Percentiles rank a stretch among this genome's conserved stretches.
These are phyloP conservation scores for Neofusicoccum parvum DNA, from an alignment of 2,329 filamentous ascomycete genomes.

Conservation along the genomic window DNA sequence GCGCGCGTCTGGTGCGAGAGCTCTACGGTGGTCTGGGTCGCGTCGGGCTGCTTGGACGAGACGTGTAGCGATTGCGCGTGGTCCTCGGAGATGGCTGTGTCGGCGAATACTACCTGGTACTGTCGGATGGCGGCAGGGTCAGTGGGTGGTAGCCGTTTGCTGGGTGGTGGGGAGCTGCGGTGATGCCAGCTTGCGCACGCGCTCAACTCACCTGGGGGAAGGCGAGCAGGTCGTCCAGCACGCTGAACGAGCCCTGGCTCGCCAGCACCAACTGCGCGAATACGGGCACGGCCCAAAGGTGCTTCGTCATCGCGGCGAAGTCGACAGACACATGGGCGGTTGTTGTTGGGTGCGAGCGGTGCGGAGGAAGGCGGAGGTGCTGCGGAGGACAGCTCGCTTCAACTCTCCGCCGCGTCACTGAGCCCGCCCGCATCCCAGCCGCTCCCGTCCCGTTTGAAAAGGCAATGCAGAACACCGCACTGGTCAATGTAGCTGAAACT, in stretches of 20 bases:
- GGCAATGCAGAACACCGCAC: not conserved
- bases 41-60: not conserved
- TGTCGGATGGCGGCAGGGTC: conserved; percentile 41
- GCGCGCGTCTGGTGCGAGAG: conserved; percentile 9
- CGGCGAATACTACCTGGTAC: conserved; percentile 79
- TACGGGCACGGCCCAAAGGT: conserved; percentile 52
- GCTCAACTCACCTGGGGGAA: conserved; percentile 71
- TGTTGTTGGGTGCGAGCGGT: not conserved
- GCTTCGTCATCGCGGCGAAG: conserved; percentile 39
- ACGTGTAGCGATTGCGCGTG: conserved; percentile 58
- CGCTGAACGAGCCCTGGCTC: conserved; percentile 70
- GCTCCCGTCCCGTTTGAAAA: too few relatives aligned
- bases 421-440: not conserved
- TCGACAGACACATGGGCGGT: conserved; percentile 7
- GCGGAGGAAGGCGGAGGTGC: conserved; percentile 16
- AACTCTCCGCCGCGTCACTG: not conserved
- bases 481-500: not conserved
- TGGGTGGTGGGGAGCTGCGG: not conserved
- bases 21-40: conserved; percentile 5
- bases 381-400: conserved; percentile 23
- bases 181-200: conserved; percentile 16
- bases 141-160: not conserved
- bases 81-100: conserved; percentile 69
- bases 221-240: conserved; percentile 84
- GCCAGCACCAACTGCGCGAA: conserved; percentile 52